Evolutionary conservation across 805 yeast species (phyloP), one percentile per base, ranked within the genome.

Genomic region (Monosporozyma unispora): DNA sequence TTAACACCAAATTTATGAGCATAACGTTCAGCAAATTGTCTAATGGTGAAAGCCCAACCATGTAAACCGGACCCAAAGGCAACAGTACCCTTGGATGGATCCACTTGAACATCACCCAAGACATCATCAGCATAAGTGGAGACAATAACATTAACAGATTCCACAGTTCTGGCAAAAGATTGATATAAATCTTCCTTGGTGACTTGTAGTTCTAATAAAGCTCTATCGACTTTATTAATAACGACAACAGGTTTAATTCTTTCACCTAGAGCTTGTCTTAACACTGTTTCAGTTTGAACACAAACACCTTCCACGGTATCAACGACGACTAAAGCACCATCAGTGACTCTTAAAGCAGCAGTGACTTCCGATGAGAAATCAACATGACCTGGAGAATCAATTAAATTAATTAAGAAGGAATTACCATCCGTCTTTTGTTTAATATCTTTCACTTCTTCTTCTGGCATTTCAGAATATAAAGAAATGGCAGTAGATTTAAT

Each of bases 351-450:
- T 71, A 91, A 84, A 76, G 99, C 99, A 68, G 98, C 98, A 70
- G 98, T 93, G 70, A 91, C 99, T 79, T 91, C 99, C 64, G 98
- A 93, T 57, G 97, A 89, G 90, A 91, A 91, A 80, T 91, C 99
- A 82, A 91, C 98, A 97, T 91, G 99, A 86, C 99, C 99, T 77
- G 99, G 99, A 64, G 99, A 93, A 77, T 91, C 99, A 67, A 91
- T 91, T 82, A 91, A 82, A 87, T 91, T 91, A 66, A 91, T 83
- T 78, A 91, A 84, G 83, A 91, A 91, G 72, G 84, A 82, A 84
- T 79, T 86, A 75, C 98, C 98, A 21, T 72, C 84, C 59, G 93
- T 84, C 58, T 66, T 66, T 79, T 91, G 98, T 74, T 83, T 79
- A 79, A 93, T 91, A 66, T 79, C 84, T 76, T 83, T 80, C 75